Conservation (phyloP, 768 basidiomycete genomes). For the Hericium alpestre region DNA sequence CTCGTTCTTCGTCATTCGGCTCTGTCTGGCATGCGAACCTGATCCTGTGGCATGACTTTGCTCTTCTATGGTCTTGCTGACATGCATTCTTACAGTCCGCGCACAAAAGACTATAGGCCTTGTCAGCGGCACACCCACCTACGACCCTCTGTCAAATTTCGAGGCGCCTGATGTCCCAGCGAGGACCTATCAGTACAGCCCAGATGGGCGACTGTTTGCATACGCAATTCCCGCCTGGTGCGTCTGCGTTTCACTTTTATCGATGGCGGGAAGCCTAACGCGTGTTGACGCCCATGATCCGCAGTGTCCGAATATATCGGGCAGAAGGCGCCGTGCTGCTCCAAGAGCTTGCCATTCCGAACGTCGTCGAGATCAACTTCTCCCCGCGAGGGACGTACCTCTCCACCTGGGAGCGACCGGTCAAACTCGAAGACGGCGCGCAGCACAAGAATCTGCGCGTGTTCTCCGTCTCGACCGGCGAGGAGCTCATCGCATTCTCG, state of each 20-base stretch:
- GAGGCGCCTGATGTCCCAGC: slow-evolving; percentile 58
- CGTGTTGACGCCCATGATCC: slow-evolving; percentile 5
- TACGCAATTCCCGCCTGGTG: slow-evolving; percentile 70
- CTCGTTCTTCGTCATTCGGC: background rate
- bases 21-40: background rate
- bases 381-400: slow-evolving; percentile 90
- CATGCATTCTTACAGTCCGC: slow-evolving; percentile 47
- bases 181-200: slow-evolving; percentile 72
- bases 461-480: slow-evolving; percentile 77
- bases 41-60: background rate
- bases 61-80: slow-evolving; percentile 13
- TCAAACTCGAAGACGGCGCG: slow-evolving; percentile 80
- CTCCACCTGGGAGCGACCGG: slow-evolving; percentile 91
- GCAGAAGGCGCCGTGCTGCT: slow-evolving; percentile 65
- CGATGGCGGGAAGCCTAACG: slow-evolving; percentile 4
- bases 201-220: slow-evolving; percentile 80
- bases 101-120: slow-evolving; percentile 91
- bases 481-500: slow-evolving; percentile 77
- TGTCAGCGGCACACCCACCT: slow-evolving; percentile 72
- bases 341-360: slow-evolving; percentile 63
- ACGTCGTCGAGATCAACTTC: slow-evolving; percentile 77
- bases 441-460: slow-evolving; percentile 93
- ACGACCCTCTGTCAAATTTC: slow-evolving; percentile 53
- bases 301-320: slow-evolving; percentile 67
- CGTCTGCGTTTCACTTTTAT: slow-evolving; percentile 21